Evolutionary conservation across 1,284 basidiomycete genomes (phyloP), one percentile per base, ranked within the genome.

Genomic region (Filobasidium uniguttulatum): DNA sequence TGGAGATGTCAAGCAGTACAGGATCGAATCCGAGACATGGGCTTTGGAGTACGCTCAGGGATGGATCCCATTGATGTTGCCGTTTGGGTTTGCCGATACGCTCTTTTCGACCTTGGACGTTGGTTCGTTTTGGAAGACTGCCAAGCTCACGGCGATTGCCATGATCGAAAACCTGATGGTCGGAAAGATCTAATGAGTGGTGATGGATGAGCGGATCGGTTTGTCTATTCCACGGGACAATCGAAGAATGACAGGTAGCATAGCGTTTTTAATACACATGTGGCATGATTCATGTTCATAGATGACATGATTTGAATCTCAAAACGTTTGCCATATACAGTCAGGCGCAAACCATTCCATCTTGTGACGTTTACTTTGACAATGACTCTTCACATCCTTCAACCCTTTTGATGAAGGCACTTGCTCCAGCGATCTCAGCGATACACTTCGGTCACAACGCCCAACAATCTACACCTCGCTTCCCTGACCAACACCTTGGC

Each of bases 11-110:
- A 96, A 94, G 74, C 94, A 98, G 70, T 98, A 98, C 73, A 89
- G 88, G 69, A 93, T 97, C 85, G 86, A 87, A 60, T 80, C 90
- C 57, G 86, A 85, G 10, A 91, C 86, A 65, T 98, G 87, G 71
- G 93, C 93, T 3, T 72, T 98, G 57, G 93, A 98, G 69, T 88
- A 94, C 59, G 93, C 91, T 38, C 72, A 83, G 67, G 93, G 85
- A 34, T 91, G 86, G 85, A 89, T 90, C 59, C 85, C 87, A 1
- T 71, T 80, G 36, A 90, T 90, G 87, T 64, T 91, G 53, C 90
- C 91, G 0, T 96, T 98, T 59, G 93, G 93, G 0, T 77, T 91
- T 36, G 82, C 83, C 17, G 94, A 98, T 67, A 75, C 75, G 5
- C 57, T 97, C 49, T 80, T 79, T 17, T 96, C 90, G 5, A 97